Evolutionary conservation across 2,329 filamentous ascomycete genomes (phyloP).

Genomic region (Metarhizium anisopliae): DNA sequence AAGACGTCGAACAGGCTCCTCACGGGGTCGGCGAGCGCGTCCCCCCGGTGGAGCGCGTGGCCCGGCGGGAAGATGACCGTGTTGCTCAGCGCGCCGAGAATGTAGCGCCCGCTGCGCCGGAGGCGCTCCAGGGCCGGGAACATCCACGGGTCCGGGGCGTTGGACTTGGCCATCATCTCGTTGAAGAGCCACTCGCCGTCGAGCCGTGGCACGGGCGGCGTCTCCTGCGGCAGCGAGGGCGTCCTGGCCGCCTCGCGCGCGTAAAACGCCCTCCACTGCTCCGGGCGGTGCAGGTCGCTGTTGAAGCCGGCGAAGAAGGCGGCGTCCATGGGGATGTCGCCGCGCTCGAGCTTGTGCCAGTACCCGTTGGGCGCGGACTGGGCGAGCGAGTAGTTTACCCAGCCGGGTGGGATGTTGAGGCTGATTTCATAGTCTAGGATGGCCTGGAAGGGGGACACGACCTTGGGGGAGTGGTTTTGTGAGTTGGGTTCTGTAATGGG

Average conservation of each 20-base stretch:
- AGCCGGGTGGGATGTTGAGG: slow-evolving; percentile 72
- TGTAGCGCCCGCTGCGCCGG: slow-evolving; percentile 51
- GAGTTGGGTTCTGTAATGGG: background rate
- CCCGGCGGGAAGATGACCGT: slow-evolving; percentile 76
- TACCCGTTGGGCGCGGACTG: slow-evolving; percentile 66
- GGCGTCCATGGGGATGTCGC: slow-evolving; percentile 66
- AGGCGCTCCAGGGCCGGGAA: slow-evolving; percentile 69
- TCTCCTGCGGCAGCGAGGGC: slow-evolving; percentile 25
- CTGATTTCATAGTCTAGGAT: slow-evolving; percentile 83
- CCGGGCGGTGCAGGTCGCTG: slow-evolving; percentile 56
- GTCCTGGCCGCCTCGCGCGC: slow-evolving; percentile 31
- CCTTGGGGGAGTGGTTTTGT: slow-evolving; percentile 40
- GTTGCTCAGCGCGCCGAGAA: slow-evolving; percentile 80
- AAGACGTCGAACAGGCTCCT: slow-evolving; percentile 74
- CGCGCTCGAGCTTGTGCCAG: slow-evolving; percentile 85
- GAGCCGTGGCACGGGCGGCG: slow-evolving; percentile 60
- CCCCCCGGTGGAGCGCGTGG: slow-evolving; percentile 53
- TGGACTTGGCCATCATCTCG: slow-evolving; percentile 76
- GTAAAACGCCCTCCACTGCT: slow-evolving; percentile 63
- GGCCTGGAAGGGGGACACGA: slow-evolving; percentile 82
- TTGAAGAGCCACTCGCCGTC: slow-evolving; percentile 77
- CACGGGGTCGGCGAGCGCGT: slow-evolving; percentile 47
- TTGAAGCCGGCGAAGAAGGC: slow-evolving; percentile 71
- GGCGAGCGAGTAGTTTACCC: slow-evolving; percentile 86
- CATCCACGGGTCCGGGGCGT: slow-evolving; percentile 75